A percentile compares a stretch with the other conserved stretches of the same genome.
Conservation (phyloP, 106 monocot genomes). For the Acorus calamus region DNA sequence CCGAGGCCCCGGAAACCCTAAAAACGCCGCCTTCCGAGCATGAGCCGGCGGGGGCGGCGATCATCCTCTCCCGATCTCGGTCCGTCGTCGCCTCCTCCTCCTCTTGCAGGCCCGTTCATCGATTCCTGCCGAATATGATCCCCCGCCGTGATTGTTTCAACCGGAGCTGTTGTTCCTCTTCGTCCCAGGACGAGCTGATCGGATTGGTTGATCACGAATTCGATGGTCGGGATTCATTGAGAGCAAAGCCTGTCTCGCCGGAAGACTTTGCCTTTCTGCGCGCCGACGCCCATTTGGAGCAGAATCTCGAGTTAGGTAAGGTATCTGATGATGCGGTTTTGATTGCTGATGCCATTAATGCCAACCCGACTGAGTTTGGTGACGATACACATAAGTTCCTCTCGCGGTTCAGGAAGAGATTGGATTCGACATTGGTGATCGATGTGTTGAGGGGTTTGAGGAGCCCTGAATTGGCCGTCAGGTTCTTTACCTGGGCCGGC, state of each 20-base stretch:
- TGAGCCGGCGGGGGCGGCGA: slow-evolving; percentile 34
- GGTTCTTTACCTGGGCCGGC: slow-evolving; percentile 88
- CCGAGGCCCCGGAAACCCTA: neutral
- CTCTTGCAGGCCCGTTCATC: neutral
- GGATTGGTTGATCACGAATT: slow-evolving; percentile 41
- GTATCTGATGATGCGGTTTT: slow-evolving; percentile 35
- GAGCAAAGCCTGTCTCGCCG: slow-evolving; percentile 9
- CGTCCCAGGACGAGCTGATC: slow-evolving; percentile 14
- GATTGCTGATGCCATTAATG: slow-evolving; percentile 42
- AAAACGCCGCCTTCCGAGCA: slow-evolving; percentile 8
- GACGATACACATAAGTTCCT: slow-evolving; percentile 43
- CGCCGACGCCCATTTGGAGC: slow-evolving; percentile 11
- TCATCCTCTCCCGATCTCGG: slow-evolving; percentile 6
- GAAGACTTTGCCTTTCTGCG: slow-evolving; percentile 70
- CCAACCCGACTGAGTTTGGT: slow-evolving; percentile 25
- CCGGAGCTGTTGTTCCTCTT: slow-evolving; percentile 14
- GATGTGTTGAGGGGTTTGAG: slow-evolving; percentile 49
- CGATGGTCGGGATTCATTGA: neutral
- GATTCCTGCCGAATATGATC: slow-evolving; percentile 4
- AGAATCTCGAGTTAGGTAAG: neutral
- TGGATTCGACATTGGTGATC: slow-evolving; percentile 44
- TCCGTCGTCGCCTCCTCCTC: neutral
- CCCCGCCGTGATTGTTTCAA: slow-evolving; percentile 9
- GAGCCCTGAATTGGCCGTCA: slow-evolving; percentile 37
- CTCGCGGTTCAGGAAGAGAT: slow-evolving; percentile 51